Evolutionary conservation across 2,329 filamentous ascomycete genomes (phyloP), one percentile per base, ranked within the genome.

Genomic region (Xylariaceae sp.): DNA sequence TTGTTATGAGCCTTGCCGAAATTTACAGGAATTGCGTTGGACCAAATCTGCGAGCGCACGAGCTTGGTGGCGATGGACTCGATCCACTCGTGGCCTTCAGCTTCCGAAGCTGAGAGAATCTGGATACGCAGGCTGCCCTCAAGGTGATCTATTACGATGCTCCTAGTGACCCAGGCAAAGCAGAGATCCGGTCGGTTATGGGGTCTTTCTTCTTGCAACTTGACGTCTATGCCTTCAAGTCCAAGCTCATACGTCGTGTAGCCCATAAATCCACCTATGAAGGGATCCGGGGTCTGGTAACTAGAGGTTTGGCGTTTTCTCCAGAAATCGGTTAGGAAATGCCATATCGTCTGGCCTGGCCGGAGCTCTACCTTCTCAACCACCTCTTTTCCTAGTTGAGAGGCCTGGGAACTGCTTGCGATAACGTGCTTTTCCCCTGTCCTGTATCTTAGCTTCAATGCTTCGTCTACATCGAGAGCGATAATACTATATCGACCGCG

Each of bases 191-290:
- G 85, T 10, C 80, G 74, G 36, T 70, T 63, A 51, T 78, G 71
- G 2, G 65, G 65, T 10, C 68, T 63, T 3, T 65, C 59, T n/a
- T 63, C 60, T 1, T 70, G 59, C 9, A 71, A 49, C 1, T 59
- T 18, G 19, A 87, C 73, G 47, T 74, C 70, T 50, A 84, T 84
- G 16, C 78, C 83, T 59, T 78, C 74, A 1, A 95, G 73, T 0
- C 89, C 89, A 67, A 91, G 83, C 68, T 96, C 91, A 56, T 96
- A 95, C 0, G 88, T 90, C 47, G 90, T 80, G 64, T 87, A 95
- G 0, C 91, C 91, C 72, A 95, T 83, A 55, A 95, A 85, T 0
- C 91, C 91, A 48, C 89, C 91, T 70, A 88, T 83, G 67, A 95
- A 96, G 0, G 88, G 80, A 0, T 72, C 71, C 34, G 67, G 63